Evolutionary conservation across 73 alveolate species (phyloP).

Genomic region (Blepharisma japonicum): DNA sequence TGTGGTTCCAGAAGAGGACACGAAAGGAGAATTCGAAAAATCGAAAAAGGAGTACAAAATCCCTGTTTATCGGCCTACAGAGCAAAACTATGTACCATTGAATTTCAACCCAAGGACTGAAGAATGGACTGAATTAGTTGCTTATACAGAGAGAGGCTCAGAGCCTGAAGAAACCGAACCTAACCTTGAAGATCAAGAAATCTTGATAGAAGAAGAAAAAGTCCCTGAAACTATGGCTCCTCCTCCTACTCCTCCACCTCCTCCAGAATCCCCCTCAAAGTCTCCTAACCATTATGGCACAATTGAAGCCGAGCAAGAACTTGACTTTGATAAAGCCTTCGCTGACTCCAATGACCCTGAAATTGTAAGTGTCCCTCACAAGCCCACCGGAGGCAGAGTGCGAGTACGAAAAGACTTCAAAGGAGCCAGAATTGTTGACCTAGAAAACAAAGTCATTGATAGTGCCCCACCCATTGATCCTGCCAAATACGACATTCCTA

Average conservation of each 20-base stretch:
- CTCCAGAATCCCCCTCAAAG: background rate
- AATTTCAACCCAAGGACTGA: slow-evolving; percentile 25
- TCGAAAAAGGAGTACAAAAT: background rate
- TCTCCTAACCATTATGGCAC: background rate
- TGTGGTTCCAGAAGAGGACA: no score
- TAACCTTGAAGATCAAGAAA: no score
- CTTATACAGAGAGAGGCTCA: background rate
- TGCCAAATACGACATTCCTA: background rate
- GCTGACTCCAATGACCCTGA: slow-evolving; percentile 27
- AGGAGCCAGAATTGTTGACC: slow-evolving; percentile 25
- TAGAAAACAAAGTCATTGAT: slow-evolving; percentile 24
- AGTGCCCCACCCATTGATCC: slow-evolving; percentile 16
- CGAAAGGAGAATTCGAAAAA: background rate
- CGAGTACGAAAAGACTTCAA: slow-evolving; percentile 22
- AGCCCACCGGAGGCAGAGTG: background rate
- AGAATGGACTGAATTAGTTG: slow-evolving; percentile 5
- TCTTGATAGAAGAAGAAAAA: no score
- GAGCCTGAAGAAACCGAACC: no score
- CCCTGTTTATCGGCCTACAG: background rate
- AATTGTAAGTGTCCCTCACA: slow-evolving; percentile 3
- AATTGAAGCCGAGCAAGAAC: background rate
- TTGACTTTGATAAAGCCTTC: slow-evolving; percentile 16
- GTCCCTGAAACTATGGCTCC: no score
- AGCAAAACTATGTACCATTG: background rate
- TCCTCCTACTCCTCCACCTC: no score